Percentiles rank a stretch among this genome's conserved stretches.
These are phyloP conservation scores for Aurinia saxatilis DNA, from an alignment of 345 rosid genomes.

Conservation along the genomic window DNA sequence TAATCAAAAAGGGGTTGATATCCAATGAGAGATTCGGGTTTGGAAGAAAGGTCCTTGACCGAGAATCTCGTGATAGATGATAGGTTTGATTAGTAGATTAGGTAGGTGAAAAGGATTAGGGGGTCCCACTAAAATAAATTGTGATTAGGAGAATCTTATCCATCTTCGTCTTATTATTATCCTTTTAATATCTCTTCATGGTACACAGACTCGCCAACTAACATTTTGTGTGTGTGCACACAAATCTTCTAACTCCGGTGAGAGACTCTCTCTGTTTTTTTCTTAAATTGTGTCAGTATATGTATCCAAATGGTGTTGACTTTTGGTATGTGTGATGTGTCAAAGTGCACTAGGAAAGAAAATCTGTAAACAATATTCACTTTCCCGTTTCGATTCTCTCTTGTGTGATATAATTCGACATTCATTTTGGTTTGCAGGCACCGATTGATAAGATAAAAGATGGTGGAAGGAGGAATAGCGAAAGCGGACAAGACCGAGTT, in stretches of 20 bases:
- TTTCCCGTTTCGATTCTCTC: not conserved
- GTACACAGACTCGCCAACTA: too few species aligned
- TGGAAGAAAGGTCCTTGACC: too few species aligned
- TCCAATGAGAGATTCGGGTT: too few species aligned
- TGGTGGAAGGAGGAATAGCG: constrained; percentile 69
- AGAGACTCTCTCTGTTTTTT: not conserved
- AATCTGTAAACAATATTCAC: not conserved
- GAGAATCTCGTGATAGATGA: not conserved
- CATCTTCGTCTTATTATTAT: not conserved
- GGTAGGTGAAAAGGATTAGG: constrained; percentile 12
- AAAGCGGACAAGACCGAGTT: constrained; percentile 63
- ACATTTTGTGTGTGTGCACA: not conserved
- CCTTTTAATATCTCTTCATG: not conserved
- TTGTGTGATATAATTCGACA: not conserved
- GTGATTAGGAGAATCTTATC: constrained; percentile 8
- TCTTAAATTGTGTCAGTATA: too few species aligned
- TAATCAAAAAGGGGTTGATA: too few species aligned
- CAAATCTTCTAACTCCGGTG: too few species aligned
- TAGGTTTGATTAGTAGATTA: too few species aligned
- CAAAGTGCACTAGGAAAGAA: not conserved
- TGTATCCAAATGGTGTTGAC: not conserved
- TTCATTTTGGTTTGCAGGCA: not conserved
- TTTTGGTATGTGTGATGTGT: not conserved
- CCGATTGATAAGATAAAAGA: constrained; percentile 9
- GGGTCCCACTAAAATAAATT: constrained; percentile 7